These are phyloP conservation scores for Abelmoschus esculentus DNA, from an alignment of 345 rosid genomes.

Conservation along the genomic window DNA sequence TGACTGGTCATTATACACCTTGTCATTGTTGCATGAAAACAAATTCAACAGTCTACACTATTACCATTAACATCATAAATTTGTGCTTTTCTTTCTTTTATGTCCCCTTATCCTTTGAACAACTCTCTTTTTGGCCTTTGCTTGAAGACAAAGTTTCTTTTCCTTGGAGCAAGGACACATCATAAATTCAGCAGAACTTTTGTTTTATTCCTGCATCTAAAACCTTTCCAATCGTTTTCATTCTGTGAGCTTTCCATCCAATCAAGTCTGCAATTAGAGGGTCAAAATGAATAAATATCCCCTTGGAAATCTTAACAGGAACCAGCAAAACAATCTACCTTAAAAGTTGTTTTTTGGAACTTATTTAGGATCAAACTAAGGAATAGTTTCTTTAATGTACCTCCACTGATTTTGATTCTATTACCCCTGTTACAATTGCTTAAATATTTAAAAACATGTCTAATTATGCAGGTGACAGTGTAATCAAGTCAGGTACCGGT, in stretches of 20 bases:
- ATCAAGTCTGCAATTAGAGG: background rate
- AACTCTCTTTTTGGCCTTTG: background rate
- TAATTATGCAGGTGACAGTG: conserved; percentile 51
- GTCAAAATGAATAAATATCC: background rate
- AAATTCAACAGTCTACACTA: background rate
- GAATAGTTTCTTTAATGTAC: too few species aligned
- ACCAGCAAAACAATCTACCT: background rate
- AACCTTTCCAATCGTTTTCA: background rate
- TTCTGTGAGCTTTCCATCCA: background rate
- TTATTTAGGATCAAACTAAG: background rate
- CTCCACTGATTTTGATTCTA: too few species aligned
- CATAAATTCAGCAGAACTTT: too few species aligned
- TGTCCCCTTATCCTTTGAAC: background rate
- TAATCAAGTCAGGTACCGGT: conserved; percentile 75
- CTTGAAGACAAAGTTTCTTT: background rate
- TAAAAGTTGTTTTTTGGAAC: background rate
- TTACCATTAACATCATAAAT: background rate
- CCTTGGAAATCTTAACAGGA: background rate
- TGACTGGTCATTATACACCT: conserved; percentile 14
- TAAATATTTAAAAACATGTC: background rate
- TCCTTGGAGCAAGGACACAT: conserved; percentile 14
- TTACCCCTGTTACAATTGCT: background rate
- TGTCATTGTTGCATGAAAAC: conserved; percentile 5
- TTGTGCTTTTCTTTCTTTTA: background rate
- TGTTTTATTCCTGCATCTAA: background rate